Evolutionary conservation across 2,329 filamentous ascomycete species (phyloP).

Genomic region (Aspergillus luchuensis): DNA sequence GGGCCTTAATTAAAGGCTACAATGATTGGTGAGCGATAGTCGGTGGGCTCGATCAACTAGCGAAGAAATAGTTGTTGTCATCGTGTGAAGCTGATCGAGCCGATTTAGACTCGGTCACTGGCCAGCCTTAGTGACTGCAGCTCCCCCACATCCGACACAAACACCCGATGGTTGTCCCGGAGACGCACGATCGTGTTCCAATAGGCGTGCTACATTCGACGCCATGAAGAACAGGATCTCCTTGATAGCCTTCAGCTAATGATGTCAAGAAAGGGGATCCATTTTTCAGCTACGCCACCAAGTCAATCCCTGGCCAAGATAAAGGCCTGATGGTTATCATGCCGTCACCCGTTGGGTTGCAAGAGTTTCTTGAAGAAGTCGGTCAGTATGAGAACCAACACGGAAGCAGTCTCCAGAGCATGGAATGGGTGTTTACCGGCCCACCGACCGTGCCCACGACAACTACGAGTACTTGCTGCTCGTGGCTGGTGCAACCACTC

Average conservation of each 20-base stretch:
- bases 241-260: slow-evolving; percentile 1
- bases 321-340: neutral
- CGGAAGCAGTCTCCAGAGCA: no score
- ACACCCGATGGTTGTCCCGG: slow-evolving; percentile 27
- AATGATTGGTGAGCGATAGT: slow-evolving; percentile 4
- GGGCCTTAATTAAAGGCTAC: slow-evolving; percentile 5
- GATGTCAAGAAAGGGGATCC: slow-evolving; percentile 5
- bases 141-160: slow-evolving; percentile 25
- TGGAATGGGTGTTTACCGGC: neutral
- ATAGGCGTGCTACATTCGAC: neutral
- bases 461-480: neutral
- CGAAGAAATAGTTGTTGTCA: slow-evolving; percentile 10
- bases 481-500: slow-evolving; percentile 6
- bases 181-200: slow-evolving; percentile 11
- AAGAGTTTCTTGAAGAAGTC: neutral
- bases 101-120: slow-evolving; percentile 14
- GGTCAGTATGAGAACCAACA: no score
- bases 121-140: slow-evolving; percentile 13
- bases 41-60: slow-evolving; percentile 2
- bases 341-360: neutral
- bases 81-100: slow-evolving; percentile 19
- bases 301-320: neutral
- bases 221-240: slow-evolving; percentile 6
- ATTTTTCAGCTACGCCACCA: slow-evolving; percentile 8
- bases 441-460: neutral